Evolutionary conservation across 2,329 filamentous ascomycete genomes (phyloP).

Genomic region (Claviceps fusiformis): DNA sequence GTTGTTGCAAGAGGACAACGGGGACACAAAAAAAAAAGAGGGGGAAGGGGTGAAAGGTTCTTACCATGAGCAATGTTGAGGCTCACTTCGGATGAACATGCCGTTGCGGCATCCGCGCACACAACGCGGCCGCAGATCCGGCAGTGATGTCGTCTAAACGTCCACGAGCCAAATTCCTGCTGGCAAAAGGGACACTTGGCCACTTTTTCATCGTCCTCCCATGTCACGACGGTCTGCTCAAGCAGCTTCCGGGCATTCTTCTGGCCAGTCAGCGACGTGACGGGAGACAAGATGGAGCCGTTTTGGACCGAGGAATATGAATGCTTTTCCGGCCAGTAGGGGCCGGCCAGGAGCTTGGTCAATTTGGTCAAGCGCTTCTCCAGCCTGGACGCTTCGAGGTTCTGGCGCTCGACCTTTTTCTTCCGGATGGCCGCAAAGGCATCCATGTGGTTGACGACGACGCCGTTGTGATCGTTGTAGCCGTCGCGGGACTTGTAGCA

Average conservation of each 20-base stretch:
- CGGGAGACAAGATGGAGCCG: conserved; percentile 43
- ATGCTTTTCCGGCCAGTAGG: conserved; percentile 43
- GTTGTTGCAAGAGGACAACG: not conserved
- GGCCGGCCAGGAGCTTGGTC: conserved; percentile 67
- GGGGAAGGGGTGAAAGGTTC: conserved; percentile 3
- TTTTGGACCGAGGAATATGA: conserved; percentile 26
- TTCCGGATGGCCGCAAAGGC: conserved; percentile 58
- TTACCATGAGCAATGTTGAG: conserved; percentile 54
- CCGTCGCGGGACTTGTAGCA: conserved; percentile 95
- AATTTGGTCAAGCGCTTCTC: conserved; percentile 88
- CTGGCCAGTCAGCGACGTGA: conserved; percentile 49
- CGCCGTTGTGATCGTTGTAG: conserved; percentile 77
- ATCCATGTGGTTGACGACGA: conserved; percentile 57
- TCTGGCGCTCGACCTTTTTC: conserved; percentile 68
- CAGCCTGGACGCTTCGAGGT: conserved; percentile 75
- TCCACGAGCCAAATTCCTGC: conserved; percentile 88
- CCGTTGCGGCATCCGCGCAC: conserved; percentile 74
- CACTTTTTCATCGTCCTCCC: conserved; percentile 83
- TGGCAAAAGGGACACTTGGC: conserved; percentile 82
- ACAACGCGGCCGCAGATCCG: conserved; percentile 86
- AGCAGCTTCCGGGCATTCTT: conserved; percentile 66
- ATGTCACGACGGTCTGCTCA: conserved; percentile 85
- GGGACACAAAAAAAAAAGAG: not conserved
- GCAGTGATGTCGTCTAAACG: conserved; percentile 88
- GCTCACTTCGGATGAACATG: conserved; percentile 72